Conservation (phyloP, 148 eudicot species). For the Nepenthes mirabilis region DNA sequence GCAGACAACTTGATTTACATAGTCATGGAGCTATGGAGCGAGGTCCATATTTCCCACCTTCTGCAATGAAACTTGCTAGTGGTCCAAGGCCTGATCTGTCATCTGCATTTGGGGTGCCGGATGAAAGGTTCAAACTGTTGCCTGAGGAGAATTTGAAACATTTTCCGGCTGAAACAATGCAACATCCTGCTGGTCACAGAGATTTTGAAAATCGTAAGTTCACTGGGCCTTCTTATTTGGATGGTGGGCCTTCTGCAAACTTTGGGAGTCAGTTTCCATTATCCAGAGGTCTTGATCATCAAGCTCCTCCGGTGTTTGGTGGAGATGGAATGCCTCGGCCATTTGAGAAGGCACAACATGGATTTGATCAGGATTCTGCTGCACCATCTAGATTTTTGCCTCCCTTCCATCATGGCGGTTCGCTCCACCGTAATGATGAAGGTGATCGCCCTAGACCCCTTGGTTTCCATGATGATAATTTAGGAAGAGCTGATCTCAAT, state of each 20-base stretch:
- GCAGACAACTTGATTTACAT: conserved; percentile 28
- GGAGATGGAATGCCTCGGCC: conserved; percentile 27
- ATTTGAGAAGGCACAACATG: conserved; percentile 35
- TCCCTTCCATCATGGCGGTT: conserved; percentile 21
- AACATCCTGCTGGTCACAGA: conserved; percentile 21
- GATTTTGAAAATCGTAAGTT: conserved; percentile 37
- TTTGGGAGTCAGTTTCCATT: conserved; percentile 27
- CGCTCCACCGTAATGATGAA: conserved; percentile 19
- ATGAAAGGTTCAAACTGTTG: conserved; percentile 29
- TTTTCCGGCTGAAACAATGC: conserved; percentile 23
- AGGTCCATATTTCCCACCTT: conserved; percentile 28
- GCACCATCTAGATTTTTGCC: conserved; percentile 40
- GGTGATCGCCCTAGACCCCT: conserved; percentile 19
- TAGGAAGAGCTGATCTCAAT: conserved; percentile 24
- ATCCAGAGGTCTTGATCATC: conserved; percentile 26
- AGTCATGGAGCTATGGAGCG: conserved; percentile 30
- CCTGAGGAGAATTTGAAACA: conserved; percentile 32
- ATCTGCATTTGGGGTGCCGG: conserved; percentile 26
- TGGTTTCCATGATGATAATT: conserved; percentile 30
- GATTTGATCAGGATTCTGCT: conserved; percentile 25
- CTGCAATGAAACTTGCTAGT: conserved; percentile 28
- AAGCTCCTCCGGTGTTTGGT: conserved; percentile 15
- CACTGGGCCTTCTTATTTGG: conserved; percentile 32
- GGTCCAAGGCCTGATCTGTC: conserved; percentile 20
- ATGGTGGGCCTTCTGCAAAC: conserved; percentile 24